Evolutionary conservation across 805 yeast genomes (phyloP).

Genomic region (Zygoascus bituminiphila): DNA sequence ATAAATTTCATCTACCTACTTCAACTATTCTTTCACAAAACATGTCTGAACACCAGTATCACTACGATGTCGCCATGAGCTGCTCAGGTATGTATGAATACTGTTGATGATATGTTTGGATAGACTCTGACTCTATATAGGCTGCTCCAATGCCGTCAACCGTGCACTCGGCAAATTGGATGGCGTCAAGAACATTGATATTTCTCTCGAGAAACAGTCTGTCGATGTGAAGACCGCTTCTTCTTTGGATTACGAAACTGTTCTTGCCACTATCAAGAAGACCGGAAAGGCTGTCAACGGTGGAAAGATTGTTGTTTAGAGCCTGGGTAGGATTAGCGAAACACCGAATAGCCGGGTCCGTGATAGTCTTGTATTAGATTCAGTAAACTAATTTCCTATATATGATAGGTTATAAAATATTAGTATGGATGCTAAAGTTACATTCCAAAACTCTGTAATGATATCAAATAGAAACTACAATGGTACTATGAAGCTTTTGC

Average conservation of each 20-base stretch:
- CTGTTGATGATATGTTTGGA: not conserved
- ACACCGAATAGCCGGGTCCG: too few species aligned
- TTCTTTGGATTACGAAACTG: constrained; percentile 59
- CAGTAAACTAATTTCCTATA: too few species aligned
- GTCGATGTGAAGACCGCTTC: constrained; percentile 65
- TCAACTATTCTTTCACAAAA: not conserved
- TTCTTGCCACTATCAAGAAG: constrained; percentile 72
- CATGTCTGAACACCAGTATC: constrained; percentile 46
- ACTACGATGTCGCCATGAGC: constrained; percentile 75
- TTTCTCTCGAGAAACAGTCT: constrained; percentile 70
- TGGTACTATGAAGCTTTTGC: too few species aligned
- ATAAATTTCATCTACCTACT: not conserved
- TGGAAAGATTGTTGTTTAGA: constrained; percentile 48
- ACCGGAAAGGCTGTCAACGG: constrained; percentile 79
- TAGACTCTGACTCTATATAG: constrained; percentile 22
- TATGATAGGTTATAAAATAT: too few species aligned
- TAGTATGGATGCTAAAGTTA: too few species aligned
- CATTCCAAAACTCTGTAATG: too few species aligned
- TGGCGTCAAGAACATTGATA: constrained; percentile 66
- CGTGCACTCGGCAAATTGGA: constrained; percentile 61
- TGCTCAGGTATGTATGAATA: constrained; percentile 46
- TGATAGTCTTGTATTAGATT: too few species aligned
- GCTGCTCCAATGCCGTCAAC: constrained; percentile 82
- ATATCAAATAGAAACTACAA: too few species aligned
- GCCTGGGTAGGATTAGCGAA: too few species aligned